Base-by-base conservation (phyloP, 225 moss, liverwort and hornwort species). In the Asterella californica region DNA sequence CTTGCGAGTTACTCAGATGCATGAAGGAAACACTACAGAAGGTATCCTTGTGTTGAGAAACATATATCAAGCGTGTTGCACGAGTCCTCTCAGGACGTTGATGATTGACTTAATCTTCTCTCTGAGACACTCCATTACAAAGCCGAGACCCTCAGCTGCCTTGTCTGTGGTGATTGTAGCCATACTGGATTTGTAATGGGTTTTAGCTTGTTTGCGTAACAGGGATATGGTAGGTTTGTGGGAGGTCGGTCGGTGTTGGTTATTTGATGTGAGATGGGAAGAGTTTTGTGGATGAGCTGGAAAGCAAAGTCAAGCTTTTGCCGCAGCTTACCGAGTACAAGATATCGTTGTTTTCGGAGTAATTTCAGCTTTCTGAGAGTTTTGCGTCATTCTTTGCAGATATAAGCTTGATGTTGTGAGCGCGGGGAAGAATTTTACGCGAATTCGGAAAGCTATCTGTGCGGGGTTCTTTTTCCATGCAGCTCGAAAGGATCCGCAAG, bases 381-480 rank as follows among this genome's bases (percentile, higher is more conserved):
- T 54, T 50, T 52, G 29, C 42, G 10, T 45, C 37, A 5, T 74
- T 4, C n/a, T 57, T 4, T 37, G 25, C 86, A 90, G 90, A 72
- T 94, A 92, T 81, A 97, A 94, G 83, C 84, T 99, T 83, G 99
- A 99, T 81, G 99, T 99, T 54, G 99, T 99, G 33, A 99, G 99
- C 79, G 93, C 99, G 11, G 95, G 99, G 67, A 93, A 93, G 82
- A 94, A 99, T 79, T 99, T 99, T 25, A 99, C 99, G 3, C 86
- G 95, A 48, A 95, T 99, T 75, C 81, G 99, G 47, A 99, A 99
- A 81, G 99, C 99, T 19, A 99, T 99, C 63, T 95, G 95, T 81
- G 93, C 99, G 37, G 99, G 99, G 9, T 99, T 92, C 63, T 99
- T 99, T 85, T 95, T 99, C 81, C 99, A 99, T 85, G 99, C 95